Base-by-base conservation (phyloP, 2,329 filamentous ascomycete species). In the Acrocalymma vagum region DNA sequence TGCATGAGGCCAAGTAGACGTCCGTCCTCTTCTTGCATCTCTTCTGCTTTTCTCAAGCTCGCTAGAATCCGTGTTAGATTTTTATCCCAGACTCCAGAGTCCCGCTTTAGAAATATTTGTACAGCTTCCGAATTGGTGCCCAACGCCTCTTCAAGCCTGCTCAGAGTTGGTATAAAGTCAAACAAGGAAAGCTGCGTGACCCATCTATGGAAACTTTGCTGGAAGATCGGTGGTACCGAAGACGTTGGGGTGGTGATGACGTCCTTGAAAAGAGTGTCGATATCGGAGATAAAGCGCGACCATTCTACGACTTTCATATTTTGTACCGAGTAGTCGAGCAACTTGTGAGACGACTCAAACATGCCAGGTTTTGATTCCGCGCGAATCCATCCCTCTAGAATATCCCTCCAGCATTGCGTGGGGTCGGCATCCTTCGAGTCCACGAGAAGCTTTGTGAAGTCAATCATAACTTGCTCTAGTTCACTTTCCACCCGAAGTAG, bases 1-100 rank as follows among this genome's bases (percentile, higher is more conserved):
- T 63, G 61, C 48, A 65, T 49, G 6, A 65, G 29, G 0, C 27
- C 7, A n/a, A n/a, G n/a, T n/a, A n/a, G n/a, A n/a, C n/a, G n/a
- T n/a, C n/a, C n/a, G n/a, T n/a, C n/a, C 26, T 65, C 61, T 2
- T 29, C 29, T 6, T 45, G 41, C 13, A 40, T 34, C 5, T 38
- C 47, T 22, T 50, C 38, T 2, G 38, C 50, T 10, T 13, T 10
- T 18, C 29, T 32, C 11, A 67, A 34, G 9, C 15, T 32, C 9
- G 53, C 32, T 8, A 67, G 24, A 4, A 65, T 58, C 5, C 27
- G 27, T 5, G 46, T 11, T 15, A 59, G 26, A 20, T 44, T 33
- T 7, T 53, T 40, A 3, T 23, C 42, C 38, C 40, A 43, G n/a
- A 38, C 6, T 2, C 44, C 51, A 22, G 48, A 36, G 2, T 48